Conservation (phyloP, 139 green algal genomes). For the Chlamydomonas eustigma region DNA sequence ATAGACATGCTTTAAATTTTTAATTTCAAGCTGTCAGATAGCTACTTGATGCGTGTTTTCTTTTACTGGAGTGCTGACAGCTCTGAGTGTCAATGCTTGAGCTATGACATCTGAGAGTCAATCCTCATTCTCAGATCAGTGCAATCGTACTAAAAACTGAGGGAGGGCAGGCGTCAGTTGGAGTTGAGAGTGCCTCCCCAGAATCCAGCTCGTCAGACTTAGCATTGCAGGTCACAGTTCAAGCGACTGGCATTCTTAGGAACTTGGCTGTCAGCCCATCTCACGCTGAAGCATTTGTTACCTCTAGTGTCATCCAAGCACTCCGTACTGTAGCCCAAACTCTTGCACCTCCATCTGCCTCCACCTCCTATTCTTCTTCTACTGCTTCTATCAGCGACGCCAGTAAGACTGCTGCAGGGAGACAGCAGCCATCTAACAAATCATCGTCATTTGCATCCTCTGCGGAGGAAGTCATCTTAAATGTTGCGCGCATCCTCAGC, state of each 20-base stretch:
- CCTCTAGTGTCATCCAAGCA: conserved; percentile 20
- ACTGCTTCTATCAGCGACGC: neutral
- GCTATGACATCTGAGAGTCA: too few relatives aligned
- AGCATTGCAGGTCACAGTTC: neutral
- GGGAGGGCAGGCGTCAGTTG: too few relatives aligned
- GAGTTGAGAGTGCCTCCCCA: neutral
- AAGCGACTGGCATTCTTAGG: conserved; percentile 32
- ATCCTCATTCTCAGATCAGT: too few relatives aligned
- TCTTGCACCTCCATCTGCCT: conserved; percentile 1
- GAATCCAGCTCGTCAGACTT: neutral
- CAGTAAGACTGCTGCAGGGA: neutral
- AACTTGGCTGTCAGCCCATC: conserved; percentile 37
- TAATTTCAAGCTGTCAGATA: too few relatives aligned
- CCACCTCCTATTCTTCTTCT: too few relatives aligned
- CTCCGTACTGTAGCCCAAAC: conserved; percentile 11
- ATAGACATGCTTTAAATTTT: too few relatives aligned
- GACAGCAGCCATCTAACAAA: neutral
- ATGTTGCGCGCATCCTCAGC: conserved; percentile 36
- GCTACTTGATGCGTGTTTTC: too few relatives aligned
- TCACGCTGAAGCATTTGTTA: conserved; percentile 28
- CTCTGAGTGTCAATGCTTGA: too few relatives aligned
- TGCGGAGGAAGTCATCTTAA: conserved; percentile 38
- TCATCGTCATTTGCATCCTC: too few relatives aligned
- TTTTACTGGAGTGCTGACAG: too few relatives aligned
- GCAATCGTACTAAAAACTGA: too few relatives aligned